These are phyloP conservation scores for Phytopythium chamaehyphon DNA, from an alignment of 352 stramenopile species.

Conservation along the genomic window DNA sequence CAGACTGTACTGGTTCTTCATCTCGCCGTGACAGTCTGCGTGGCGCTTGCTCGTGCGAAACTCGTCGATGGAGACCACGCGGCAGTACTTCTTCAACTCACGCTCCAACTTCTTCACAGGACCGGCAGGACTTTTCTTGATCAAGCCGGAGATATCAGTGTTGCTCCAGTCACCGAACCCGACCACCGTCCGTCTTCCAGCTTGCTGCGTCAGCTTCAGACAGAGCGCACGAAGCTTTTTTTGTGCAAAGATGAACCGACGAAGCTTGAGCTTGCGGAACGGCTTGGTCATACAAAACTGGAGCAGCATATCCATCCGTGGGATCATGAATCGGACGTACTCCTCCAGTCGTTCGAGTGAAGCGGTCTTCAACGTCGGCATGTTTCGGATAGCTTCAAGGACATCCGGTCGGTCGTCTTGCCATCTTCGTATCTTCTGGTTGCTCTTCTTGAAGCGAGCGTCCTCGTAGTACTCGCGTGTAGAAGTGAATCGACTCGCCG, in stretches of 20 bases:
- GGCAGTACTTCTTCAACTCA: background rate
- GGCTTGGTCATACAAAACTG: conserved; percentile 7
- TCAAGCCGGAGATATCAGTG: background rate
- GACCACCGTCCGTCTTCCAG: conserved; percentile 3
- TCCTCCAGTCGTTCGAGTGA: conserved; percentile 5
- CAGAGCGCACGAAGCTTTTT: conserved; percentile 14
- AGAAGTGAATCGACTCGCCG: conserved; percentile 3
- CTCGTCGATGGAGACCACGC: background rate
- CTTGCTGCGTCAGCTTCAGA: background rate
- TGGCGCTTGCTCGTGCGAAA: background rate
- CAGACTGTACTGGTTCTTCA: background rate
- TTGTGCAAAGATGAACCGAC: conserved; percentile 6
- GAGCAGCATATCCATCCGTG: conserved; percentile 6
- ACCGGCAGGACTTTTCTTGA: background rate
- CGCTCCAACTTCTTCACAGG: conserved; percentile 3
- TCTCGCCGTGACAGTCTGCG: background rate
- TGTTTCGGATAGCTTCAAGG: conserved; percentile 8
- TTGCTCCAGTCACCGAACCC: conserved; percentile 17
- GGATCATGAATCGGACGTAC: conserved; percentile 9
- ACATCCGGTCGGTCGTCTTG: conserved; percentile 2
- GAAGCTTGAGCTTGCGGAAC: conserved; percentile 8
- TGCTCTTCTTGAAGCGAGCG: conserved; percentile 8
- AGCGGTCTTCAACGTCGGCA: conserved; percentile 15
- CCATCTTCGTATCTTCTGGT: conserved; percentile 10
- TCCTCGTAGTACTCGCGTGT: conserved; percentile 12